phyloP scores from a whole-genome alignment of 2,329 filamentous ascomycete species.

The Ophiostoma tasmaniense region DNA sequence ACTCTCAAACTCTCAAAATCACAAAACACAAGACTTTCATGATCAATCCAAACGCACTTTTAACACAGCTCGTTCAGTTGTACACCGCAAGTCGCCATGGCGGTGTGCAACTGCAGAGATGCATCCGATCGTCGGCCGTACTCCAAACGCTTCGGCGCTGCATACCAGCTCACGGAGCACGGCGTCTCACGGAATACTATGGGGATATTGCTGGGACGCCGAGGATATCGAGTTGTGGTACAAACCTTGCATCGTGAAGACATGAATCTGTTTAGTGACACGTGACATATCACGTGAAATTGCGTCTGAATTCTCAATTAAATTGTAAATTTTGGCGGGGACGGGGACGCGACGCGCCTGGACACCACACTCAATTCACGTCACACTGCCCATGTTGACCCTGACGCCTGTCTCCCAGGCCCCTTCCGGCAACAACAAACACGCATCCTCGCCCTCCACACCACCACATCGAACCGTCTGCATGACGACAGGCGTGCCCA shows the following conservation, averaged over 20 bases:
- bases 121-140: background rate
- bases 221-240: background rate
- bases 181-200: background rate
- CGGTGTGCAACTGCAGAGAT: background rate
- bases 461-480: slow-evolving; percentile 16
- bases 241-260: background rate
- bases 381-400: background rate
- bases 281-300: background rate
- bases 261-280: background rate
- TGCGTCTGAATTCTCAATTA: background rate
- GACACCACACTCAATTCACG: background rate
- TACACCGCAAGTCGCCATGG: background rate
- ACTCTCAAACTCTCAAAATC: too few species aligned
- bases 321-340: background rate
- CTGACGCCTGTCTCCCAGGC: background rate
- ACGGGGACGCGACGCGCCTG: slow-evolving; percentile 14
- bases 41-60: too few species aligned
- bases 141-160: background rate
- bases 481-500: slow-evolving; percentile 22
- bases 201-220: background rate
- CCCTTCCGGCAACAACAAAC: slow-evolving; percentile 7
- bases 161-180: background rate
- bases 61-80: too few species aligned
- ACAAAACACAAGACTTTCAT: background rate
- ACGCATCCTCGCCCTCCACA: background rate